Conservation (phyloP, 148 eudicot species). For the Beta vulgaris region DNA sequence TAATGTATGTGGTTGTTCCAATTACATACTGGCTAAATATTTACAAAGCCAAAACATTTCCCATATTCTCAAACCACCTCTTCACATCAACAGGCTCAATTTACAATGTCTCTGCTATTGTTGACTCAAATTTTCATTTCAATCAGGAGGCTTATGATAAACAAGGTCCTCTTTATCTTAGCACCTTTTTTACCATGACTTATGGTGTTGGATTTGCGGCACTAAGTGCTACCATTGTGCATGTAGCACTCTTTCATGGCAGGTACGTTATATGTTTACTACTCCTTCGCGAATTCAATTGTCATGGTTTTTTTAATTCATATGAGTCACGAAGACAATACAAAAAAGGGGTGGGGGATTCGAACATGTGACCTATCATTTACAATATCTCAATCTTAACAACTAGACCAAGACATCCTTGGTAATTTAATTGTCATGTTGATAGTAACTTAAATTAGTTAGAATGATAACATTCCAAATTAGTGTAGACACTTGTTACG, state of each 20-base stretch:
- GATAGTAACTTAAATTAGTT: too few species aligned
- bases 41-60: slow-evolving; percentile 82
- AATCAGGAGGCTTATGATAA: slow-evolving; percentile 59
- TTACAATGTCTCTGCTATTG: slow-evolving; percentile 76
- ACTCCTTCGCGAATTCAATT: too few species aligned
- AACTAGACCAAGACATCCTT: too few species aligned
- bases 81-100: slow-evolving; percentile 57
- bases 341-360: too few species aligned
- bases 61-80: slow-evolving; percentile 61
- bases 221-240: slow-evolving; percentile 70
- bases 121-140: slow-evolving; percentile 75
- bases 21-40: slow-evolving; percentile 70
- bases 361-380: too few species aligned
- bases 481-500: too few species aligned
- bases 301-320: too few species aligned
- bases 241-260: slow-evolving; percentile 88
- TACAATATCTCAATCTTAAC: too few species aligned
- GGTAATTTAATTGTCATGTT: too few species aligned
- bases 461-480: too few species aligned
- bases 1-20: slow-evolving; percentile 85
- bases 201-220: slow-evolving; percentile 97
- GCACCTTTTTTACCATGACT: slow-evolving; percentile 91
- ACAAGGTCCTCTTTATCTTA: slow-evolving; percentile 78
- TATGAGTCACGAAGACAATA: too few species aligned
- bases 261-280: slow-evolving; percentile 45